Evolutionary conservation across 805 yeast genomes (phyloP), one percentile per base, ranked within the genome.

Genomic region (Deakozyma indianensis): DNA sequence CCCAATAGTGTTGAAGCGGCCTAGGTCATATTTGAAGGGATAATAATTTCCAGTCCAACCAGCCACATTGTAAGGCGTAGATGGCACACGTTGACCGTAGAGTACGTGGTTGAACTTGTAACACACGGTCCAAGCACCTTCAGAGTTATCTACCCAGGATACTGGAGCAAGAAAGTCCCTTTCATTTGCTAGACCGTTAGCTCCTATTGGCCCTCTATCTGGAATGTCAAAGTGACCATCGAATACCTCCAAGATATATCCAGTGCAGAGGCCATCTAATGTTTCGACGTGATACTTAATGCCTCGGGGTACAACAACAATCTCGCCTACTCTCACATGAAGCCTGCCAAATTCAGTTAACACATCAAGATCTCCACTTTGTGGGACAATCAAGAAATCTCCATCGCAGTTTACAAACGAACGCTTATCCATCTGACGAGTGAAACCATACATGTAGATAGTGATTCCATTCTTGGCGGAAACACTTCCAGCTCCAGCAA

Each of bases 141-240:
- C 18, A 9, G 38, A 11, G 4, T 32, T n/a, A n/a, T 32, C 38
- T 7, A 32, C 18, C 38, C 38, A 32, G 38, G 38, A 9, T 7
- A 32, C 38, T 11, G 60, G 60, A 5, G 51, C 53, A 21, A 51
- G 47, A 29, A 56, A 56, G 42, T 56, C 60, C 27, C 61, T 45
- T 25, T 55, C 52, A 45, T 56, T 56, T 22, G 60, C 60, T 4
- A 56, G 46, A n/a, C 60, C 52, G 42, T 57, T 53, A 22, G 56
- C 50, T 11, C 60, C 60, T 44, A 56, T 56, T 18, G 60, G 60
- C 1, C 60, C 60, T 38, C 55, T 43, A 28, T 56, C 60, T 11
- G 60, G 60, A 5, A 56, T 49, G 25, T 57, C 58, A 42, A 56
- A 56, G 43, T 54, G 58, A 25, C 52, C 51, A 16, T 49, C 49